Conservation (phyloP, 345 rosid species). For the Limnanthes douglasii region DNA sequence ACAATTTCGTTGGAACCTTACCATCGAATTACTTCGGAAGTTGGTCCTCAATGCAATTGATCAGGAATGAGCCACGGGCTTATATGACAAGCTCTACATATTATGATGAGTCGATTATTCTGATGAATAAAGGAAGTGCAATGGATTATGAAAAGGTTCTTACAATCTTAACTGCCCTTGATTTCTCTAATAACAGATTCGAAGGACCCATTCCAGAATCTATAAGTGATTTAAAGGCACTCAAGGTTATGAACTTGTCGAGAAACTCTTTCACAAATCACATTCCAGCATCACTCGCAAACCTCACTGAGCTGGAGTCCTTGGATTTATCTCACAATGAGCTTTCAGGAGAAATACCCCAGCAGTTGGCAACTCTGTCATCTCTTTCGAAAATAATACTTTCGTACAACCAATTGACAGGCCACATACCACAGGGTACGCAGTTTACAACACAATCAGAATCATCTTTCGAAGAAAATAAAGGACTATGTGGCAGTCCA, state of each 20-base stretch:
- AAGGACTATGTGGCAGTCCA: background rate
- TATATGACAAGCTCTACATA: background rate
- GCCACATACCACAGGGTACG: conserved; percentile 10
- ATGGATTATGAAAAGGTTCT: conserved; percentile 4
- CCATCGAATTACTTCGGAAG: conserved; percentile 5
- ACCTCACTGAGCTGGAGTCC: conserved; percentile 10
- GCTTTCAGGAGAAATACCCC: conserved; percentile 5
- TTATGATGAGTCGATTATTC: background rate
- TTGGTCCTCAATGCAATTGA: background rate
- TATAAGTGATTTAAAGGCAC: conserved; percentile 2
- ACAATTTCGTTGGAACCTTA: conserved; percentile 7
- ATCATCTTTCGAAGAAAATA: conserved; percentile 5
- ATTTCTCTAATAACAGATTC: conserved; percentile 8
- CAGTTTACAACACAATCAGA: conserved; percentile 8
- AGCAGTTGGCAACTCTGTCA: conserved; percentile 8
- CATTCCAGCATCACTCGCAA: conserved; percentile 4
- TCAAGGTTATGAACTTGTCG: conserved; percentile 8
- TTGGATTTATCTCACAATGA: conserved; percentile 8
- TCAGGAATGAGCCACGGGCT: background rate
- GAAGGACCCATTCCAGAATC: conserved; percentile 7
- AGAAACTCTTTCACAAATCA: conserved; percentile 9
- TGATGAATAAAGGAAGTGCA: background rate
- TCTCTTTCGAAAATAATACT: conserved; percentile 6
- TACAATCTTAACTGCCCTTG: conserved; percentile 4
- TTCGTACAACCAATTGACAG: conserved; percentile 9